Percentiles rank a stretch among this genome's conserved stretches.
Evolutionary conservation across 352 stramenopile genomes (phyloP).

Genomic region (Pythium vanterpoolii): DNA sequence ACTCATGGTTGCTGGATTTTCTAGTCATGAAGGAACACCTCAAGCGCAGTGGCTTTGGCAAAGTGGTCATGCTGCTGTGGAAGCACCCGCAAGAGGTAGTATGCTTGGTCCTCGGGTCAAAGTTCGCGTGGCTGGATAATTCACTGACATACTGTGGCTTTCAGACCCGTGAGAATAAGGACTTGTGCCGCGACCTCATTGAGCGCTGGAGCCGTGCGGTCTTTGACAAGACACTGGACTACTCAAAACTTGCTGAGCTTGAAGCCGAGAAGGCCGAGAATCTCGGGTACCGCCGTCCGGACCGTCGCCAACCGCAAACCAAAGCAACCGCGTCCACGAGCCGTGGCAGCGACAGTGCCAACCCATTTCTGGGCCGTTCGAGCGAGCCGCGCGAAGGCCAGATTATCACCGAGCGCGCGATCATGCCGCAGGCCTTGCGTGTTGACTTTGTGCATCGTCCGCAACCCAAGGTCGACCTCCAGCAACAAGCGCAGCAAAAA

Average conservation of each 20-base stretch:
- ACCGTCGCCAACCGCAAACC: slow-evolving; percentile 20
- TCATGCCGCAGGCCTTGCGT: slow-evolving; percentile 67
- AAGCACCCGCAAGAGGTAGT: slow-evolving; percentile 82
- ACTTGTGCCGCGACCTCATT: slow-evolving; percentile 78
- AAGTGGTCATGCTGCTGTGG: slow-evolving; percentile 86
- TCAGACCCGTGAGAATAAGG: slow-evolving; percentile 84
- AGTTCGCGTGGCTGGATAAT: too few species aligned
- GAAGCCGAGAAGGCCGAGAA: slow-evolving; percentile 86
- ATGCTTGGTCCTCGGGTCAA: too few species aligned
- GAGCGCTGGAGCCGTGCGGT: slow-evolving; percentile 86
- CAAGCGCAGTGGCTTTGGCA: slow-evolving; percentile 87
- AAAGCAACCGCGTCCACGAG: slow-evolving; percentile 12
- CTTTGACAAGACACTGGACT: slow-evolving; percentile 88
- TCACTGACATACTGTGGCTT: background rate
- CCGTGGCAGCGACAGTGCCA: slow-evolving; percentile 29
- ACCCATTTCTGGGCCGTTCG: slow-evolving; percentile 46
- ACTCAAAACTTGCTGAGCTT: slow-evolving; percentile 79
- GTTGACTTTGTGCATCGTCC: slow-evolving; percentile 84
- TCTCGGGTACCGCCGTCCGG: slow-evolving; percentile 60
- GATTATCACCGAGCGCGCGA: slow-evolving; percentile 57
- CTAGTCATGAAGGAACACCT: slow-evolving; percentile 88
- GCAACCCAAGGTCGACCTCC: slow-evolving; percentile 77
- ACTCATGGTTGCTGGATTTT: background rate
- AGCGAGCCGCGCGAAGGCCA: slow-evolving; percentile 27
- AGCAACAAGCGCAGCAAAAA: slow-evolving; percentile 55